Percentiles rank a stretch among this genome's conserved stretches.
phyloP scores from a whole-genome alignment of 2,329 filamentous ascomycete species.

The Magnaporthales sp. region DNA sequence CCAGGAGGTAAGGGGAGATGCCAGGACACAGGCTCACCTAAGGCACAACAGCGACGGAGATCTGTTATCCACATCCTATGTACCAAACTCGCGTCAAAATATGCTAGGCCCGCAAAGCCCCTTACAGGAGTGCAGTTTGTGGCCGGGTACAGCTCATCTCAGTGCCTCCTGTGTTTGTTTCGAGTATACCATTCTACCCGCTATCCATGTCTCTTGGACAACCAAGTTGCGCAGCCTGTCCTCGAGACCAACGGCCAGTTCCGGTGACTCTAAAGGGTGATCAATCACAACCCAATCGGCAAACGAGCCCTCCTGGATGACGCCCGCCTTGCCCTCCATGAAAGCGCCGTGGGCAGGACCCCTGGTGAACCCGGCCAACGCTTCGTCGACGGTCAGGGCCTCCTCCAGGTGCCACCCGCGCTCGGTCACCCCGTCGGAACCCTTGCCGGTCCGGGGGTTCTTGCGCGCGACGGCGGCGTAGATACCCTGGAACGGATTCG shows the following conservation, averaged over 20 bases:
- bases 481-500: slow-evolving; percentile 58
- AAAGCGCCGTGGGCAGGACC: slow-evolving; percentile 49
- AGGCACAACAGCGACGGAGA: too few relatives aligned
- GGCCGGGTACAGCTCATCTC: not conserved
- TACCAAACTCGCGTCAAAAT: too few relatives aligned
- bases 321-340: slow-evolving; percentile 47
- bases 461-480: slow-evolving; percentile 58
- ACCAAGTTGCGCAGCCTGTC: slow-evolving; percentile 37
- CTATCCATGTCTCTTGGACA: slow-evolving; percentile 63
- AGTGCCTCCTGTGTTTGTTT: slow-evolving; percentile 11
- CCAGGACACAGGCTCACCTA: too few relatives aligned
- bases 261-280: slow-evolving; percentile 35
- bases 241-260: slow-evolving; percentile 33
- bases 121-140: too few relatives aligned
- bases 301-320: slow-evolving; percentile 50
- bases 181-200: slow-evolving; percentile 41
- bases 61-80: too few relatives aligned
- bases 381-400: slow-evolving; percentile 47
- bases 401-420: slow-evolving; percentile 55
- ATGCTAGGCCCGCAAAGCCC: too few relatives aligned
- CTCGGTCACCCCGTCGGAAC: slow-evolving; percentile 29
- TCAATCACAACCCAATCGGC: slow-evolving; percentile 68
- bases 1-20: too few relatives aligned
- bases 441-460: slow-evolving; percentile 46
- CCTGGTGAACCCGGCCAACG: slow-evolving; percentile 51